Evolutionary conservation across 140 eudicot species (phyloP).

Genomic region (Oenanthe javanica): DNA sequence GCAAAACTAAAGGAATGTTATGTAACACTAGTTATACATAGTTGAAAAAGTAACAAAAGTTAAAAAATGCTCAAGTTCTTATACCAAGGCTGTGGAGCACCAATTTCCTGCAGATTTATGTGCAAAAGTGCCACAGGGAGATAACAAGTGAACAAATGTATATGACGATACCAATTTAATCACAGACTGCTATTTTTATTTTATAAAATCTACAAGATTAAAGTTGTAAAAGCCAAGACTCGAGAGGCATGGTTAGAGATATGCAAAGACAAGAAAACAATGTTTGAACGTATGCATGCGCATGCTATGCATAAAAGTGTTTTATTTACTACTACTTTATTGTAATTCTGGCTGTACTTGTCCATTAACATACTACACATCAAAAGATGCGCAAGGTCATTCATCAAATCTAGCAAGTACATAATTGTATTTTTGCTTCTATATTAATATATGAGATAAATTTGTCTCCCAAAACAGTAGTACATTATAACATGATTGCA

Average conservation of each 20-base stretch:
- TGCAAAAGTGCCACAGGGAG: not conserved
- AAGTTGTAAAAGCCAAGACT: not conserved
- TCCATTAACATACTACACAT: not conserved
- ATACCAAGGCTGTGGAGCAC: not conserved
- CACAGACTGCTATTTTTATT: not conserved
- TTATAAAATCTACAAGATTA: not conserved
- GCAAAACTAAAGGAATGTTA: constrained; percentile 4
- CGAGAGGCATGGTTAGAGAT: not conserved
- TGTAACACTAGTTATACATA: not conserved
- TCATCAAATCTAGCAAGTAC: not conserved
- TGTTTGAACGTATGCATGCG: not conserved
- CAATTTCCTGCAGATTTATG: not conserved
- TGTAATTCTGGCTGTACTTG: not conserved
- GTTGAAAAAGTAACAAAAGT: not conserved
- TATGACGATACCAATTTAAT: not conserved
- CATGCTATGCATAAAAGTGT: not conserved
- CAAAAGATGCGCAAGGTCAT: not conserved
- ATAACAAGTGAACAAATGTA: not conserved
- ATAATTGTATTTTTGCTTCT: not conserved
- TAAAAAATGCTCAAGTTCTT: not conserved
- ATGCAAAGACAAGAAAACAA: not conserved
- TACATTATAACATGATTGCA: not conserved
- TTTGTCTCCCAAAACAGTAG: not conserved
- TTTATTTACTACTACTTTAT: not conserved
- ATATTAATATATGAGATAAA: not conserved